Evolutionary conservation across 1,284 basidiomycete species (phyloP).

Genomic region (Pseudozyma sp.): DNA sequence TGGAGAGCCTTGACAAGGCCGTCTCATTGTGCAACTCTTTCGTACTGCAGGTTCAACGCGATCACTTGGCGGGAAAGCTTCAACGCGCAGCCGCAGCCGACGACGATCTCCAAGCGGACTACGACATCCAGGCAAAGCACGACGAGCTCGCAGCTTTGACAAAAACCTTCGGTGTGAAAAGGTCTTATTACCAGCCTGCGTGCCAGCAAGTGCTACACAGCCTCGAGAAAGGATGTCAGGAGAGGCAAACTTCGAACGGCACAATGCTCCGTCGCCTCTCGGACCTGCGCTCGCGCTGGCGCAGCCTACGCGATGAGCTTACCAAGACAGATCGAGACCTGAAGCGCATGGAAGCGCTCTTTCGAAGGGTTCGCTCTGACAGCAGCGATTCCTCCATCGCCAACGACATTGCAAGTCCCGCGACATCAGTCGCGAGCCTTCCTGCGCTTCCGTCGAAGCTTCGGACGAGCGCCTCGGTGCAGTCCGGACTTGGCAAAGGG

Average conservation of each 20-base stretch:
- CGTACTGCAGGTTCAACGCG: constrained; percentile 40
- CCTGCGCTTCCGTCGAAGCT: constrained; percentile 26
- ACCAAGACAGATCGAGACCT: constrained; percentile 82
- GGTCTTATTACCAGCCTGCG: constrained; percentile 87
- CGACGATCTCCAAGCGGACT: constrained; percentile 31
- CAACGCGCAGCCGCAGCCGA: constrained; percentile 15
- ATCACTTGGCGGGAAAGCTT: constrained; percentile 29
- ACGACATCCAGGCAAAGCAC: constrained; percentile 40
- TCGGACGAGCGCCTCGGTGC: constrained; percentile 30
- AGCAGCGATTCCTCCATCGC: constrained; percentile 33
- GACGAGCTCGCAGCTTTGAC: constrained; percentile 45
- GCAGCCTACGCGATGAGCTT: constrained; percentile 80
- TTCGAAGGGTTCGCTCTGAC: constrained; percentile 66
- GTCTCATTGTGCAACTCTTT: constrained; percentile 82
- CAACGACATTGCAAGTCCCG: constrained; percentile 35
- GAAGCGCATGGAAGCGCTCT: constrained; percentile 76
- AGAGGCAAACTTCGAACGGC: constrained; percentile 91
- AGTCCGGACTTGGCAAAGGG: constrained; percentile 40
- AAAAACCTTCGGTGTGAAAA: constrained; percentile 57
- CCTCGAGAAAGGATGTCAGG: constrained; percentile 89
- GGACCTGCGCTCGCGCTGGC: constrained; percentile 86
- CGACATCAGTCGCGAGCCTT: constrained; percentile 32
- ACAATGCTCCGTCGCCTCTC: constrained; percentile 87
- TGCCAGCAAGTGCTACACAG: constrained; percentile 91
- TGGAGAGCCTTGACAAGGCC: constrained; percentile 91